Evolutionary conservation across 73 alveolate species (phyloP).

Genomic region (Urostyla sp.): DNA sequence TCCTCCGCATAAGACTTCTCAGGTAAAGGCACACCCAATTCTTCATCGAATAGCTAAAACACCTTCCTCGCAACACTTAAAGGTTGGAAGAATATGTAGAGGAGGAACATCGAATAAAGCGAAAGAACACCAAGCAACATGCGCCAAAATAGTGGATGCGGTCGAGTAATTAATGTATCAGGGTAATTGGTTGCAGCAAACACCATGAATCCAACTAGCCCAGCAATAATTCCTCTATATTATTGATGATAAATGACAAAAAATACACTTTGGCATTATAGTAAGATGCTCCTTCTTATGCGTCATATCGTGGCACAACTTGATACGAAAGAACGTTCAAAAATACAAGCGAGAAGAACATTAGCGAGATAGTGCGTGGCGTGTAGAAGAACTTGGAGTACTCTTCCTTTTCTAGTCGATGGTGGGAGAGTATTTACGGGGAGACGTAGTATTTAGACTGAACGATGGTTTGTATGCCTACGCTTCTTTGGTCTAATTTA

Average conservation of each 20-base stretch:
- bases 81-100: constrained; percentile 76
- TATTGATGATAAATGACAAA: background rate
- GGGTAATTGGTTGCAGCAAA: constrained; percentile 68
- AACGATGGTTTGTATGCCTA: constrained; percentile 52
- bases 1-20: constrained; percentile 82
- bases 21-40: constrained; percentile 79
- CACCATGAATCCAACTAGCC: constrained; percentile 37
- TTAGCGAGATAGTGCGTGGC: constrained; percentile 57
- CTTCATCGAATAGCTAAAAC: constrained; percentile 74
- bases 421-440: constrained; percentile 54
- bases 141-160: constrained; percentile 94
- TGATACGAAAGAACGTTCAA: constrained; percentile 13
- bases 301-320: constrained; percentile 19
- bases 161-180: constrained; percentile 75
- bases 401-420: constrained; percentile 61
- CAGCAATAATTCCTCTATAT: constrained; percentile 45
- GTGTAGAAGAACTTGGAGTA: constrained; percentile 50
- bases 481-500: constrained; percentile 12
- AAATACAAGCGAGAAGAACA: constrained; percentile 19
- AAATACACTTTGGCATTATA: constrained; percentile 17
- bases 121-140: constrained; percentile 74
- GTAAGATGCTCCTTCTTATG: constrained; percentile 19
- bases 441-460: constrained; percentile 47
- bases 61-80: constrained; percentile 71
- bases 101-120: constrained; percentile 67